Base-by-base conservation (phyloP, 2,329 filamentous ascomycete genomes). In the Diaporthe destruens region DNA sequence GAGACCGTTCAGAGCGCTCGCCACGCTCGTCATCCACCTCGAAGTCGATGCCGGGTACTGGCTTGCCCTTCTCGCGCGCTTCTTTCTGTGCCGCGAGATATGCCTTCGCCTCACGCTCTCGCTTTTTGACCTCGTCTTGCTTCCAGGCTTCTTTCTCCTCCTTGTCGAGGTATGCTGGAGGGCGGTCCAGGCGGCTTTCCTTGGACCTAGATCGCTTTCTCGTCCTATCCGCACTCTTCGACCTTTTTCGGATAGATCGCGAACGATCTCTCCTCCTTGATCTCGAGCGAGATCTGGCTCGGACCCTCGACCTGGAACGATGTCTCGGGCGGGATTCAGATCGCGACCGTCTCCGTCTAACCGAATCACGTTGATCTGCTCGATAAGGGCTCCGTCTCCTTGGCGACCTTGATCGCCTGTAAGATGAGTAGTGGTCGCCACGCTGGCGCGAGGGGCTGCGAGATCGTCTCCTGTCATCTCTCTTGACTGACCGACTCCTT, bases 31-130 rank as follows among this genome's bases (percentile, higher is more conserved):
- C 84, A 7, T 80, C 78, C 66, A 81, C 83, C 75, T 84, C 85
- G 75, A 89, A 88, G 69, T 89, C 87, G n/a, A 89, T 82, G n/a
- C 88, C 87, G 0, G 88, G 88, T 25, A 89, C 80, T 1, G 88
- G 88, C 53, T 90, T 79, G 11, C 89, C 89, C 77, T 91, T 91
- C 61, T 86, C 85, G 39, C 87, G 85, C 42, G 89, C 89, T 75
- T 91, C 89, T 74, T 88, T 87, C 76, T 90, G 88, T 3, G 88
- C 89, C 8, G 89, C 89, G 49, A 91, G 82, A 76, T 91, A 92
- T 6, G 88, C 89, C 78, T 90, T 91, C 51, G 90, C 90, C 79
- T 91, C 89, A 75, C 87, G 87, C 78, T 91, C 89, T 66, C 89
- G 86, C 78, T 90, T 89, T 78, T 86, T 88, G 69, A 90, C 89